Base-by-base conservation (phyloP, 2,329 filamentous ascomycete genomes). In the Alternaria arbusti region DNA sequence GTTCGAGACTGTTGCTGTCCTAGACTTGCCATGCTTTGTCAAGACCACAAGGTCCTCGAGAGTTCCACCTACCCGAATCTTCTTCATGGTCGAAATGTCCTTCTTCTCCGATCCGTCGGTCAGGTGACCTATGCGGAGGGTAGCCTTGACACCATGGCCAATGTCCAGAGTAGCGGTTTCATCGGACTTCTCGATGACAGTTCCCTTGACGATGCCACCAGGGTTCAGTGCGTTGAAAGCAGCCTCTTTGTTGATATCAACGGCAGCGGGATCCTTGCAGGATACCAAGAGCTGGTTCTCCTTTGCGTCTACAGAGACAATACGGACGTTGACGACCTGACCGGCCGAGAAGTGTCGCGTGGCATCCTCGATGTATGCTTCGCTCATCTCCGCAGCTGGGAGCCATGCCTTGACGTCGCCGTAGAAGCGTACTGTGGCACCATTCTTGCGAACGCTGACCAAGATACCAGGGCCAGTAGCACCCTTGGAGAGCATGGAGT, bases 311-410 rank as follows among this genome's bases (percentile, higher is more conserved):
- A 97, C 89, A 54, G 90, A 91, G 32, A 97, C 81, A n/a, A 96
- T 89, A 74, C 95, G 92, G 20, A 97, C 92, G 73, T 89, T 96
- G 69, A 99, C 91, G 2, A 97, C 95, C 78, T 99, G 96, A 1
- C 96, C 96, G 46, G 89, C 82, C 36, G 91, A 89, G 83, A 99
- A 99, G 80, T 98, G 94, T 74, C 96, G 90, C 49, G 88, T 88
- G 5, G 96, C 94, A 74, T 97, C 92, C 70, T 91, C 88, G 74
- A 99, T 97, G 76, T 91, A 97, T 11, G 94, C 94, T 78, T 99
- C 96, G 78, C 96, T 98, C 96, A 99, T 99, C 81, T 99, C 95
- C 1, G 92, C 92, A 1, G 97, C 90, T 3, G 96, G 96, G 58
- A 99, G 85, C 83, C 96, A 99, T 9, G 91, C 96, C 68, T 89